Conservation (phyloP, 2,329 filamentous ascomycete species). For the Immersiporthe knoxdaviesiana region DNA sequence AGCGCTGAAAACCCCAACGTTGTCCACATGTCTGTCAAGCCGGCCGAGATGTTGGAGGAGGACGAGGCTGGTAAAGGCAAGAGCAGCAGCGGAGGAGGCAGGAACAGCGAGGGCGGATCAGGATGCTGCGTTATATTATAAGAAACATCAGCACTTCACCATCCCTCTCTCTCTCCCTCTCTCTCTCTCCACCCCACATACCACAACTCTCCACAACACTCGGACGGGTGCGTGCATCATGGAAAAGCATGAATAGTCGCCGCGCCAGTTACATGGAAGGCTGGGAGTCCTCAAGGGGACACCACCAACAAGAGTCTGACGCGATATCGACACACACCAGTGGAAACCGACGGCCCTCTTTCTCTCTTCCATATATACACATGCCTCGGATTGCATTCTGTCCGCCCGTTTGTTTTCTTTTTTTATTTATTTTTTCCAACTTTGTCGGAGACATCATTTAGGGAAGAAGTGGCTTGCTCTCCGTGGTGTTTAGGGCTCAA, state of each 20-base stretch:
- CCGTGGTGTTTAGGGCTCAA: slow-evolving; percentile 17
- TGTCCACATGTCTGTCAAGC: slow-evolving; percentile 92
- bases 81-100: slow-evolving; percentile 46
- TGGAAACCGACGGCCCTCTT: slow-evolving; percentile 12
- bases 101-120: slow-evolving; percentile 45
- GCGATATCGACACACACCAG: slow-evolving; percentile 6
- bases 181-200: background rate
- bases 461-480: slow-evolving; percentile 13
- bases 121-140: slow-evolving; percentile 59
- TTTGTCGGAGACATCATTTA: background rate
- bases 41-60: slow-evolving; percentile 82
- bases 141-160: slow-evolving; percentile 27
- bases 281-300: background rate
- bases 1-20: slow-evolving; percentile 76
- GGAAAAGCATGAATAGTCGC: background rate
- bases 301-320: background rate
- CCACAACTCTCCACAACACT: too few relatives aligned
- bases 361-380: background rate
- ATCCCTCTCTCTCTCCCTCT: too few relatives aligned
- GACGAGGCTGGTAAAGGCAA: slow-evolving; percentile 73
- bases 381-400: slow-evolving; percentile 24
- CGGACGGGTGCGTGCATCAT: background rate
- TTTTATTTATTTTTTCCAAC: background rate
- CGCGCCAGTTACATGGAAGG: background rate
- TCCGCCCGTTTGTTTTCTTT: background rate